Percentiles rank a stretch among this genome's conserved stretches.
phyloP scores from a whole-genome alignment of 768 basidiomycete genomes.

The Leccinum rimulosum region DNA sequence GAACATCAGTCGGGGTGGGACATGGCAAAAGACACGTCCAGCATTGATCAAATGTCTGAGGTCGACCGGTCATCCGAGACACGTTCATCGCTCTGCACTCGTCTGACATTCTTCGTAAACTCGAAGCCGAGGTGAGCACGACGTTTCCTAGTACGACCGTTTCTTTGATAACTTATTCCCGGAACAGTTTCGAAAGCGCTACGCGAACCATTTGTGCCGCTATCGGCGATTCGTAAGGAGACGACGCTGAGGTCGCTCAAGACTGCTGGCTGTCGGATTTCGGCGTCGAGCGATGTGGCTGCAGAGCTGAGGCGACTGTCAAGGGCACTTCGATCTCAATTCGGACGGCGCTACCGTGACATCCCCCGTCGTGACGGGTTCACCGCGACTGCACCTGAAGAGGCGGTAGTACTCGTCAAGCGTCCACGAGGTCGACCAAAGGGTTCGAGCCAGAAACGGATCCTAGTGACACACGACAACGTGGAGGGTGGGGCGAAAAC shows the following conservation, averaged over 20 bases:
- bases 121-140: conserved; percentile 65
- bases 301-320: conserved; percentile 18
- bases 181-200: conserved; percentile 69
- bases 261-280: conserved; percentile 45
- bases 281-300: conserved; percentile 41
- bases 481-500: background rate
- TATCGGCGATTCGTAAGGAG: conserved; percentile 43
- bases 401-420: background rate
- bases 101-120: conserved; percentile 73
- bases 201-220: conserved; percentile 66
- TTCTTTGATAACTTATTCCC: too few relatives aligned
- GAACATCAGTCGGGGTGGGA: conserved; percentile 9
- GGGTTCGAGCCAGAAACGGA: conserved; percentile 5
- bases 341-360: background rate
- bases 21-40: conserved; percentile 38
- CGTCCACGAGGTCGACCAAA: conserved; percentile 18
- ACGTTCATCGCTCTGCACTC: conserved; percentile 93
- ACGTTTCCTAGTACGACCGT: background rate
- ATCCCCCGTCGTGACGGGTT: background rate
- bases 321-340: conserved; percentile 30
- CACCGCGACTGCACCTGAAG: background rate
- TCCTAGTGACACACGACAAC: conserved; percentile 5
- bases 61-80: conserved; percentile 66
- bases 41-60: conserved; percentile 83
- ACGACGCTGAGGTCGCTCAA: conserved; percentile 40